Evolutionary conservation across 768 basidiomycete genomes (phyloP).

Genomic region (Tylopilus balloui): DNA sequence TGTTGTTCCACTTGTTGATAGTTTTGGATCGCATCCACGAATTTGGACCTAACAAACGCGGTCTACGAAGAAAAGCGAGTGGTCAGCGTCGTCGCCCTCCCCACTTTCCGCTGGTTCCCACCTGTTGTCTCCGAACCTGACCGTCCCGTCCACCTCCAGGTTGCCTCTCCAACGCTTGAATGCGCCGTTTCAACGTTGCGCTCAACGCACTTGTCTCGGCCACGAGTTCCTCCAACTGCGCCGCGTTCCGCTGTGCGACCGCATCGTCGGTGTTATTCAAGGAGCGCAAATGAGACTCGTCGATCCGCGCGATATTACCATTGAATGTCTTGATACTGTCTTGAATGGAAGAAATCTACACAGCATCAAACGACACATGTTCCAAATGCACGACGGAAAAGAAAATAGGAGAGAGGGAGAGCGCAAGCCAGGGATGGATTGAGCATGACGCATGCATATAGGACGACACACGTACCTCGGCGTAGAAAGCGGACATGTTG

Average conservation of each 20-base stretch:
- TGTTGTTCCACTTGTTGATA: conserved; percentile 82
- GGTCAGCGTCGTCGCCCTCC: conserved; percentile 17
- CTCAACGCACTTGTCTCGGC: conserved; percentile 70
- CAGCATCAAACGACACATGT: background rate
- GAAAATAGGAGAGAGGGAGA: background rate
- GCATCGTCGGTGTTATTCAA: conserved; percentile 74
- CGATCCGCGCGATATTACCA: conserved; percentile 61
- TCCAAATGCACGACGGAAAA: background rate
- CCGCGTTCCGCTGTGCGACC: conserved; percentile 53
- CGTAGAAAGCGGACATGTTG: conserved; percentile 72
- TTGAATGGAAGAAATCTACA: conserved; percentile 71
- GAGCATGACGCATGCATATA: background rate
- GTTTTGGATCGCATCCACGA: conserved; percentile 80
- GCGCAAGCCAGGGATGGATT: background rate
- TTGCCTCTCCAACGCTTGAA: conserved; percentile 67
- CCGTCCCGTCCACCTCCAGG: conserved; percentile 61
- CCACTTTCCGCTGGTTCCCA: conserved; percentile 20
- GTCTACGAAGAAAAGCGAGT: conserved; percentile 36
- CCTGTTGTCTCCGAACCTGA: conserved; percentile 77
- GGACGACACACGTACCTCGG: conserved; percentile 49
- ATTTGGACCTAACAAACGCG: conserved; percentile 65
- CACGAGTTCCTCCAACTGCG: conserved; percentile 65
- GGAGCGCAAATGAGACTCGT: conserved; percentile 69
- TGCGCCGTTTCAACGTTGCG: conserved; percentile 60
- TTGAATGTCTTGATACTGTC: conserved; percentile 65